phyloP scores from a whole-genome alignment of 2,329 filamentous ascomycete species.

The Cercospora janseana region DNA sequence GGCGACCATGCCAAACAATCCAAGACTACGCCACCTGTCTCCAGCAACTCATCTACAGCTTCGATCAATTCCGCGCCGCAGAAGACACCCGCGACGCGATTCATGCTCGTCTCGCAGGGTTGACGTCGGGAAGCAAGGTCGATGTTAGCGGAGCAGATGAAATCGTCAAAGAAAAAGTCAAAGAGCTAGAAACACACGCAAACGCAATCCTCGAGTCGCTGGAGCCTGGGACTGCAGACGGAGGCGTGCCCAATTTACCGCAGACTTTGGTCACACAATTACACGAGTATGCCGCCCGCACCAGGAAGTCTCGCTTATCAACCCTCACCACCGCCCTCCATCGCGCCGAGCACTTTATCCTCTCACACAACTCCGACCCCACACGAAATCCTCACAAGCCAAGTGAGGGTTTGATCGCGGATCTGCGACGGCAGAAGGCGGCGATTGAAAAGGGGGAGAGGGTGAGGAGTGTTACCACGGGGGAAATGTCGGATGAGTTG shows the following conservation, averaged over 20 bases:
- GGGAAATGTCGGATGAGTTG: background rate
- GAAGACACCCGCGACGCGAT: background rate
- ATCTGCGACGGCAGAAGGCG: background rate
- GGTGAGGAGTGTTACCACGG: background rate
- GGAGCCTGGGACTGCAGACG: background rate
- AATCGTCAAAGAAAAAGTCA: background rate
- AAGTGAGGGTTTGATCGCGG: background rate
- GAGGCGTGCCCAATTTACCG: conserved; percentile 1
- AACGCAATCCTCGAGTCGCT: background rate
- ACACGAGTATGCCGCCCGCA: background rate
- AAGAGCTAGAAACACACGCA: background rate
- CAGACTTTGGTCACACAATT: background rate
- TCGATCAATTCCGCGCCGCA: background rate
- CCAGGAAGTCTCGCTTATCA: background rate
- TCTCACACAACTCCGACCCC: background rate
- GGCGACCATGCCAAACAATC: background rate
- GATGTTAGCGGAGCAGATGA: too few species aligned
- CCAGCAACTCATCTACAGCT: background rate
- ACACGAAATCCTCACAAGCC: background rate
- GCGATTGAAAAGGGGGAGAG: background rate
- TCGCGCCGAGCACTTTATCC: background rate
- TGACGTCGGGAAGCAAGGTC: background rate
- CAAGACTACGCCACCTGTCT: background rate
- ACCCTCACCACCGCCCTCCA: background rate
- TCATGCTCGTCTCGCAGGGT: background rate